Evolutionary conservation across 1,284 basidiomycete genomes (phyloP).

Genomic region (Apiotrichum montevideense): DNA sequence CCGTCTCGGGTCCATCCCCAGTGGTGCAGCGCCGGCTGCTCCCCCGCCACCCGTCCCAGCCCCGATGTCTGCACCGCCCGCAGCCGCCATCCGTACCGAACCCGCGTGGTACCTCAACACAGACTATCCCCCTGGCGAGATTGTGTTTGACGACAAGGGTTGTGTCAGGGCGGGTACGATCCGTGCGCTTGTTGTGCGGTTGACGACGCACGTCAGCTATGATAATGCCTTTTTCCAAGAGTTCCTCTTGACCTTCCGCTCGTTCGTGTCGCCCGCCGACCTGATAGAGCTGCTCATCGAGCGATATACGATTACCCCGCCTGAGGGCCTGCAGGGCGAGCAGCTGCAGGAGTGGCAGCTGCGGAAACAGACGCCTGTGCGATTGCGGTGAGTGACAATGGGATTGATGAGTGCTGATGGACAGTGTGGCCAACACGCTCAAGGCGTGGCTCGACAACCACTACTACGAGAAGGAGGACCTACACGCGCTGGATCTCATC

Average conservation of each 20-base stretch:
- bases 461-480: conserved; percentile 72
- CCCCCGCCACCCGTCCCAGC: background rate
- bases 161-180: conserved; percentile 82
- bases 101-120: conserved; percentile 77
- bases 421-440: conserved; percentile 73
- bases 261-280: conserved; percentile 80
- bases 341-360: conserved; percentile 78
- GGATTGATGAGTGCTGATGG: background rate
- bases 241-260: conserved; percentile 95
- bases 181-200: conserved; percentile 73
- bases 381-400: conserved; percentile 60
- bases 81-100: conserved; percentile 42
- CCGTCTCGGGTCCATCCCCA: background rate
- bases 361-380: conserved; percentile 82
- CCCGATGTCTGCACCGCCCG: conserved; percentile 8
- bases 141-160: conserved; percentile 75
- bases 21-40: background rate
- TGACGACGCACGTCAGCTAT: conserved; percentile 79
- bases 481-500: conserved; percentile 68
- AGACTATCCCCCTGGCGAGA: conserved; percentile 71
- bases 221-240: conserved; percentile 70
- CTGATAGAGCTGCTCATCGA: conserved; percentile 78
- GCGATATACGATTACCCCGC: conserved; percentile 75
- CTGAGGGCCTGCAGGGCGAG: conserved; percentile 58
- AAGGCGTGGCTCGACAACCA: conserved; percentile 75